Conservation (phyloP, 2,329 filamentous ascomycete genomes). For the Neurospora sp. region DNA sequence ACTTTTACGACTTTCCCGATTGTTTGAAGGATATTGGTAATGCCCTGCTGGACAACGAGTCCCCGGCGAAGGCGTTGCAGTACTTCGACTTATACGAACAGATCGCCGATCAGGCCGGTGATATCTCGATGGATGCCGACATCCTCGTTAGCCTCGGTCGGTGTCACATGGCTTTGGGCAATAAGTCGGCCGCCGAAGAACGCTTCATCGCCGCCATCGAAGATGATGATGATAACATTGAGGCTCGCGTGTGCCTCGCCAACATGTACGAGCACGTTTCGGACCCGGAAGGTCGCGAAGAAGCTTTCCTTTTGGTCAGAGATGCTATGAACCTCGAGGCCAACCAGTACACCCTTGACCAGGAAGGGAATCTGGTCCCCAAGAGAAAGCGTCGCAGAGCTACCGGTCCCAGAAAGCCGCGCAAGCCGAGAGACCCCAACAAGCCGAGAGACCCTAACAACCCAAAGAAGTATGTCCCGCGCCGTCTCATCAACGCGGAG, state of each 20-base stretch:
- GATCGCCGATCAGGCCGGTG: conserved; percentile 34
- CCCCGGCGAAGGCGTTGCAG: conserved; percentile 34
- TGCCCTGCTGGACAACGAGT: conserved; percentile 32
- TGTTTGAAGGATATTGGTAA: conserved; percentile 61
- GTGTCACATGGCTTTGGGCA: conserved; percentile 58
- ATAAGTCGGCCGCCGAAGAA: conserved; percentile 62
- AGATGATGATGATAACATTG: conserved; percentile 60
- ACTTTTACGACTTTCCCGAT: conserved; percentile 60
- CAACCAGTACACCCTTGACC: conserved; percentile 10
- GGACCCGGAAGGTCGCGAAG: conserved; percentile 47
- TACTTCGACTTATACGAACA: conserved; percentile 48
- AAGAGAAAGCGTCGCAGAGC: conserved; percentile 5
- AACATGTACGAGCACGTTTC: conserved; percentile 73
- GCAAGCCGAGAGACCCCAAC: conserved; percentile 10
- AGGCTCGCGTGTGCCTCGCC: conserved; percentile 69
- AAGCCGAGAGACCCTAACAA: conserved; percentile 17
- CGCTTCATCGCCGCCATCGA: conserved; percentile 68
- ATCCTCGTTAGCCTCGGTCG: conserved; percentile 48
- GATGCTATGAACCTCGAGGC: conserved; percentile 61
- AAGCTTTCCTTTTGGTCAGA: conserved; percentile 67
- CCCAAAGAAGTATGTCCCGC: conserved; percentile 32
- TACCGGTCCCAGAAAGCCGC: conserved; percentile 11
- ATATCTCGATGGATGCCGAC: conserved; percentile 31
- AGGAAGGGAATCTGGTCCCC: background rate
- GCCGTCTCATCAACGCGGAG: conserved; percentile 34